Evolutionary conservation across 1,139 yeast species (phyloP).

Genomic region (Taiozyma sp.): DNA sequence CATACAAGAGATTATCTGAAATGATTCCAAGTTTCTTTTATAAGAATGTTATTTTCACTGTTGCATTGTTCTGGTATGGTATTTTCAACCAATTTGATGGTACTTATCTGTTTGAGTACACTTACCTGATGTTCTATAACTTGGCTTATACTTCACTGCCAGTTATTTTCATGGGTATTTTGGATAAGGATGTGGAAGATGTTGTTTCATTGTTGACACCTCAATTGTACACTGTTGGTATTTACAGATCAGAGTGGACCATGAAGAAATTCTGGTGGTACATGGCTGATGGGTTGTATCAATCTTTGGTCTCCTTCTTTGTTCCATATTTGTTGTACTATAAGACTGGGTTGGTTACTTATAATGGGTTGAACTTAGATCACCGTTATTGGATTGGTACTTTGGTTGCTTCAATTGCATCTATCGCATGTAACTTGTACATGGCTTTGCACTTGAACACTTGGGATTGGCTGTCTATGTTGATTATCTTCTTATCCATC

Average conservation of each 20-base stretch:
- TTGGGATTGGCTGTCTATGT: conserved; percentile 87
- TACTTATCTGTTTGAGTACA: conserved; percentile 85
- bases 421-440: conserved; percentile 75
- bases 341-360: conserved; percentile 50
- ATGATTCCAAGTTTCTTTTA: conserved; percentile 94
- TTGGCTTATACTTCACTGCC: conserved; percentile 95
- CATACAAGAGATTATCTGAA: conserved; percentile 84
- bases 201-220: conserved; percentile 84
- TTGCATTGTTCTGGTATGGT: conserved; percentile 93
- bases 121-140: conserved; percentile 88
- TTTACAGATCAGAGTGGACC: conserved; percentile 77
- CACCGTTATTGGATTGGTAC: conserved; percentile 88
- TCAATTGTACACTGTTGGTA: conserved; percentile 82
- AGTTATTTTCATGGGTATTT: conserved; percentile 81
- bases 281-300: conserved; percentile 85
- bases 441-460: conserved; percentile 78
- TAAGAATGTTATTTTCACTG: conserved; percentile 84
- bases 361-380: conserved; percentile 63
- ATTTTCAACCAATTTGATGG: conserved; percentile 85
- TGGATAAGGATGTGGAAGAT: conserved; percentile 91
- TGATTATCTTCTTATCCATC: conserved; percentile 61
- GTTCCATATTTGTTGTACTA: conserved; percentile 76
- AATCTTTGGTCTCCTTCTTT: conserved; percentile 79
- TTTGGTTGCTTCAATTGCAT: conserved; percentile 73
- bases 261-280: conserved; percentile 77